These are phyloP conservation scores for Penicillium freii DNA, from an alignment of 2,329 filamentous ascomycete species.

Conservation along the genomic window DNA sequence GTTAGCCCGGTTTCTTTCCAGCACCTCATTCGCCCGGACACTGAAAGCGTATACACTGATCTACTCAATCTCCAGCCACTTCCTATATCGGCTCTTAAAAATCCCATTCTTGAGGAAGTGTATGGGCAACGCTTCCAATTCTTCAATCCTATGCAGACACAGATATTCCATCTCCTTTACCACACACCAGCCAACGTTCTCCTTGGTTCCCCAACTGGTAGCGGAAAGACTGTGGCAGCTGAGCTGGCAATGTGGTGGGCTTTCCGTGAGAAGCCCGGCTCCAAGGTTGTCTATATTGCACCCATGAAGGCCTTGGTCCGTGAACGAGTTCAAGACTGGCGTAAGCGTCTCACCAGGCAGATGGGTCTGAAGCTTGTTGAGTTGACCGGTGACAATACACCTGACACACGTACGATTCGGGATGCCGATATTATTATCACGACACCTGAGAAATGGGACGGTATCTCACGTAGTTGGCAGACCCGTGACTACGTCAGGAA, in stretches of 20 bases:
- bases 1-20: conserved; percentile 96
- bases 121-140: conserved; percentile 88
- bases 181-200: conserved; percentile 89
- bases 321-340: conserved; percentile 95
- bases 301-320: conserved; percentile 99
- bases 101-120: conserved; percentile 79
- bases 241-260: conserved; percentile 99
- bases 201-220: conserved; percentile 91
- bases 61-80: conserved; percentile 87
- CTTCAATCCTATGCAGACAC: conserved; percentile 99
- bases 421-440: conserved; percentile 98
- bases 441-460: conserved; percentile 99
- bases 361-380: conserved; percentile 91
- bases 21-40: conserved; percentile 94
- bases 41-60: conserved; percentile 95
- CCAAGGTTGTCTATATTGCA: conserved; percentile 97
- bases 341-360: conserved; percentile 72
- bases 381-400: conserved; percentile 95
- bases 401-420: conserved; percentile 90
- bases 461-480: conserved; percentile 98
- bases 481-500: conserved; percentile 94
- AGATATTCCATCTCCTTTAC: conserved; percentile 96
- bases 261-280: conserved; percentile 88
- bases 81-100: conserved; percentile 81
- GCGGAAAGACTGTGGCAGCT: conserved; percentile 94